phyloP scores from a whole-genome alignment of 225 moss, liverwort and hornwort species.

The Pseudoscleropodium purum region DNA sequence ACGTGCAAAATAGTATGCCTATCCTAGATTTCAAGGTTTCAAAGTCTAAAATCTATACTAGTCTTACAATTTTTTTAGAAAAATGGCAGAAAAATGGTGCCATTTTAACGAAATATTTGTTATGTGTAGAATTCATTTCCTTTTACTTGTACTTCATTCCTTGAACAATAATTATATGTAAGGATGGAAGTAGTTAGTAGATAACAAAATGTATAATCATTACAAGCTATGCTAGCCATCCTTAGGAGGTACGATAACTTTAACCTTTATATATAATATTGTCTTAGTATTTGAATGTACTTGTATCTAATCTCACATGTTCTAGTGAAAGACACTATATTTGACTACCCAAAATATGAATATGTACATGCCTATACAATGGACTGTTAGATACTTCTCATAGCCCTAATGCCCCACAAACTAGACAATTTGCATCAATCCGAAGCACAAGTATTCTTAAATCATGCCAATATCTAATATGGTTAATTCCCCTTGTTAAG shows the following conservation, averaged over 20 bases:
- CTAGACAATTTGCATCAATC: neutral
- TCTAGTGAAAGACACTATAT: neutral
- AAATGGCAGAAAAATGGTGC: no score
- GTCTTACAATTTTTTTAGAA: no score
- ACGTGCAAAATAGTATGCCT: no score
- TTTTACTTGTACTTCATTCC: neutral
- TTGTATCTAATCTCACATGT: neutral
- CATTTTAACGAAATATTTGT: no score
- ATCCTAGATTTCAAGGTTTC: no score
- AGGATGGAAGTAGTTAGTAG: neutral
- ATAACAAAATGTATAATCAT: neutral
- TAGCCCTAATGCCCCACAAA: neutral
- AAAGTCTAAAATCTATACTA: no score
- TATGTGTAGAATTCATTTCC: neutral
- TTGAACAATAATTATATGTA: accelerated
- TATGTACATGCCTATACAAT: neutral
- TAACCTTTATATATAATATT: neutral
- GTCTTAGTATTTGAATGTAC: neutral
- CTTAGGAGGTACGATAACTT: neutral
- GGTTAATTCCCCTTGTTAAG: neutral
- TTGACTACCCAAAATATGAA: neutral
- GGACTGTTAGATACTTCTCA: neutral
- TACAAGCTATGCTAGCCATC: accelerated
- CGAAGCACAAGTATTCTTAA: accelerated
- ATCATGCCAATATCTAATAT: no score